Conservation (phyloP, 306 rosid species). For the Aeschynomene evenia region DNA sequence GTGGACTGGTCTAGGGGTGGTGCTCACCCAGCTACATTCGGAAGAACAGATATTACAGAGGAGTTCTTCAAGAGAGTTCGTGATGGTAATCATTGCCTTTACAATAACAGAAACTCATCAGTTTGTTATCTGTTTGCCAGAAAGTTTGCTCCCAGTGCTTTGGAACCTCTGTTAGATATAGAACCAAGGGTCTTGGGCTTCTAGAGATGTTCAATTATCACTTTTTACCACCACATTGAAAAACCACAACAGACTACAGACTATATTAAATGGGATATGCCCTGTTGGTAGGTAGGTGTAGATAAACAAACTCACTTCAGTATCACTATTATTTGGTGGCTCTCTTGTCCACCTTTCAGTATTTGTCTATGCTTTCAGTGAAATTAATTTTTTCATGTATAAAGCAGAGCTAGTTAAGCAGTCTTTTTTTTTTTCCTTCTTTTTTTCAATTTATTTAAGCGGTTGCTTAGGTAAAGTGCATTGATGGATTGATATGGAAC, state of each 20-base stretch:
- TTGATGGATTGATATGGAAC: neutral
- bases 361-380: neutral
- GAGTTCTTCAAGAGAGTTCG: conserved; percentile 54
- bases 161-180: conserved; percentile 70
- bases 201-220: conserved; percentile 27
- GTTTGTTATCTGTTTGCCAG: conserved; percentile 78
- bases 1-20: conserved; percentile 99
- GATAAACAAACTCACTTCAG: neutral
- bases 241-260: neutral
- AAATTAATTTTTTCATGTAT: conserved; percentile 27
- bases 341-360: neutral
- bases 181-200: conserved; percentile 59
- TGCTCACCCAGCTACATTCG: conserved; percentile 91
- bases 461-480: neutral
- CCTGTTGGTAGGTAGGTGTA: neutral
- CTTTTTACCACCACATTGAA: neutral
- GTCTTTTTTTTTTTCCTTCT: neutral
- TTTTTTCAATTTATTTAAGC: too few species aligned
- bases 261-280: neutral
- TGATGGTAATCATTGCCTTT: conserved; percentile 49
- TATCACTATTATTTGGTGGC: too few species aligned
- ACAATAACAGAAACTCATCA: conserved; percentile 51
- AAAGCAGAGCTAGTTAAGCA: conserved; percentile 32
- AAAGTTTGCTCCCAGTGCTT: conserved; percentile 85
- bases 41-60: conserved; percentile 51